These are phyloP conservation scores for Suillus occidentalis DNA, from an alignment of 768 basidiomycete genomes.

Conservation along the genomic window DNA sequence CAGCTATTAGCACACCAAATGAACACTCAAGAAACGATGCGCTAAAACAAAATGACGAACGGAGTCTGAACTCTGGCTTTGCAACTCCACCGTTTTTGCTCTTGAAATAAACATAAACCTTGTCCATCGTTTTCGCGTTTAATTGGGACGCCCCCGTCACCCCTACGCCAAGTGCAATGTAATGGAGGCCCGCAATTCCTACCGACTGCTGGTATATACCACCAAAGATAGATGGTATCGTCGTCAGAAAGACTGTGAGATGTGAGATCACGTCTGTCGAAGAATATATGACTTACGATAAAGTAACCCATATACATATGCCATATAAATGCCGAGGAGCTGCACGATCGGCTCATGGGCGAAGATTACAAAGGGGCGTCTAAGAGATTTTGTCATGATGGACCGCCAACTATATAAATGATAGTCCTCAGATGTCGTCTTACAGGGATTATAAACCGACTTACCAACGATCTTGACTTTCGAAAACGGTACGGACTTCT, in stretches of 20 bases:
- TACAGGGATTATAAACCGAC: slow-evolving; percentile 18
- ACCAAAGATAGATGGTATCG: slow-evolving; percentile 58
- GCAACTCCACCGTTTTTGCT: slow-evolving; percentile 54
- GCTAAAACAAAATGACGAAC: slow-evolving; percentile 26
- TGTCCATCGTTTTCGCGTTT: slow-evolving; percentile 58
- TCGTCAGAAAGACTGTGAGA: slow-evolving; percentile 61
- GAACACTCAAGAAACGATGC: background rate
- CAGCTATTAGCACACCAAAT: slow-evolving; percentile 36
- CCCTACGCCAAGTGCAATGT: slow-evolving; percentile 70
- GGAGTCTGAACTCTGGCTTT: slow-evolving; percentile 54
- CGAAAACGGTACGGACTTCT: slow-evolving; percentile 49
- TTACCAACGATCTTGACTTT: slow-evolving; percentile 44
- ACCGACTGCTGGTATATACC: slow-evolving; percentile 50
- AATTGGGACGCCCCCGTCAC: slow-evolving; percentile 51
- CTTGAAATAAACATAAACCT: slow-evolving; percentile 50
- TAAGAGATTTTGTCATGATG: slow-evolving; percentile 53
- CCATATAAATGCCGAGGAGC: slow-evolving; percentile 65
- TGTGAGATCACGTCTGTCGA: background rate
- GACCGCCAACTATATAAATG: slow-evolving; percentile 43
- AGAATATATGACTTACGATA: slow-evolving; percentile 43
- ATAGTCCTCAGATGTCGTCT: background rate
- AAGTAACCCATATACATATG: slow-evolving; percentile 63
- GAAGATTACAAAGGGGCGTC: slow-evolving; percentile 70
- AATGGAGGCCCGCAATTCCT: slow-evolving; percentile 25
- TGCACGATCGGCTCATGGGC: slow-evolving; percentile 60